Base-by-base conservation (phyloP, 2,329 filamentous ascomycete genomes). In the Diaporthe vexans region DNA sequence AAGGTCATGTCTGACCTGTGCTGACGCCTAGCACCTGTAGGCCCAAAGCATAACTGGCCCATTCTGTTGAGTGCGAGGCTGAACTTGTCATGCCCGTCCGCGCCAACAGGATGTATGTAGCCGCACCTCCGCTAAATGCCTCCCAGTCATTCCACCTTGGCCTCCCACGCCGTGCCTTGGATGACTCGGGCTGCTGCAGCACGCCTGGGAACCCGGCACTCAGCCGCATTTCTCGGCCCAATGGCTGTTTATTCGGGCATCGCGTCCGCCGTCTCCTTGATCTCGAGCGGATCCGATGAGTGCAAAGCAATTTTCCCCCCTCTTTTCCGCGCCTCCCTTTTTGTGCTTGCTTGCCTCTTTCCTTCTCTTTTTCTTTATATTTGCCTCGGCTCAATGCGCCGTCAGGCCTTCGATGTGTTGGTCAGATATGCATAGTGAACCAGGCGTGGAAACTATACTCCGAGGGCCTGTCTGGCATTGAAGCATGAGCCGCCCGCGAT, bases 151-250 rank as follows among this genome's bases (percentile, higher is more conserved):
- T 67, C 29, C 63, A 52, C 63, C 46, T 37, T 33, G 63, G 63
- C 63, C 46, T 15, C 33, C 63, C 29, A 67, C 46, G 63, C 63
- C 26, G 61, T 33, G 61, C 43, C 43, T 17, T 67, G 43, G 46
- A 67, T 67, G 63, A 67, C 63, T 67, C 63, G 63, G 52, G 63
- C 63, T 67, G 46, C 46, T 52, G 46, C 63, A 67, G 63, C 63
- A 67, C 29, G 33, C 63, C 63, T 67, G 43, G 61, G 29, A 52
- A 35, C 61, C 46, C 61, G 61, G 61, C 61, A 13, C 61, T 67
- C 43, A 67, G 61, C 61, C 61, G 61, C 61, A 67, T 51, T n/a
- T 52, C 29, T 67, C 63, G 63, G 63, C 63, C 63, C n/a, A 67
- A 67, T 52, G 63, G 46, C 46, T 67, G 48, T 52, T 52, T 37